Conservation (phyloP, 345 rosid species). For the Gossypium arboreum region DNA sequence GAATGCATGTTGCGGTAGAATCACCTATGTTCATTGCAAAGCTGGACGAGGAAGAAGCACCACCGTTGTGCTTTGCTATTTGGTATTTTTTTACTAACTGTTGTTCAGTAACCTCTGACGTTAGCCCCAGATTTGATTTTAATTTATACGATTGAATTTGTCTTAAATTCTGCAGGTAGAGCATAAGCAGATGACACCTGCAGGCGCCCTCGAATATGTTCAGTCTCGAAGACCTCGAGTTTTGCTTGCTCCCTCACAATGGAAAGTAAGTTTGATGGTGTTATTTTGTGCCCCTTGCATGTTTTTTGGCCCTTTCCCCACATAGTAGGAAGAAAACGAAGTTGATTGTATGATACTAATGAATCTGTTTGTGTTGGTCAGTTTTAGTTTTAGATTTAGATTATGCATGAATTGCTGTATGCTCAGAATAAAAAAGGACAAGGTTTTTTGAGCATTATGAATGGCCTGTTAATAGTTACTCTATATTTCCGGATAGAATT, state of each 20-base stretch:
- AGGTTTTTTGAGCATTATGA: neutral
- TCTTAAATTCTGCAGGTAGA: conserved; percentile 35
- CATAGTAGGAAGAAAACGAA: neutral
- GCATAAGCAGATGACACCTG: conserved; percentile 54
- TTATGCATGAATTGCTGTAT: neutral
- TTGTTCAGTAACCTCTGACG: neutral
- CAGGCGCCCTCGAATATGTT: conserved; percentile 50
- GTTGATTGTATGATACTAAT: neutral
- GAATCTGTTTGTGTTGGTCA: neutral
- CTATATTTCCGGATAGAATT: neutral
- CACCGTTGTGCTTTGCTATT: conserved; percentile 79
- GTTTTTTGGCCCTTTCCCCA: neutral
- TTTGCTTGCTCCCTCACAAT: conserved; percentile 57
- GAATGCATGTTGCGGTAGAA: conserved; percentile 54
- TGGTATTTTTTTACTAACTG: conserved; percentile 33
- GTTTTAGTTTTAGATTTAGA: conserved; percentile 3
- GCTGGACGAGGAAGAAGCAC: conserved; percentile 97
- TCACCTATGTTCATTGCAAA: conserved; percentile 89
- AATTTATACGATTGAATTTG: conserved; percentile 14
- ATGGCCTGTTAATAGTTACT: neutral
- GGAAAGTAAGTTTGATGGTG: conserved; percentile 39
- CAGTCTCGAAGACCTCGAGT: conserved; percentile 63
- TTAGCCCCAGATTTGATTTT: neutral
- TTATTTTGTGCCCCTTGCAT: neutral
- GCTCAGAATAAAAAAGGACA: neutral